A percentile compares a stretch with the other conserved stretches of the same genome.
These are phyloP conservation scores for Trichoderma gamsii DNA, from an alignment of 495 filamentous ascomycete species.

Conservation along the genomic window DNA sequence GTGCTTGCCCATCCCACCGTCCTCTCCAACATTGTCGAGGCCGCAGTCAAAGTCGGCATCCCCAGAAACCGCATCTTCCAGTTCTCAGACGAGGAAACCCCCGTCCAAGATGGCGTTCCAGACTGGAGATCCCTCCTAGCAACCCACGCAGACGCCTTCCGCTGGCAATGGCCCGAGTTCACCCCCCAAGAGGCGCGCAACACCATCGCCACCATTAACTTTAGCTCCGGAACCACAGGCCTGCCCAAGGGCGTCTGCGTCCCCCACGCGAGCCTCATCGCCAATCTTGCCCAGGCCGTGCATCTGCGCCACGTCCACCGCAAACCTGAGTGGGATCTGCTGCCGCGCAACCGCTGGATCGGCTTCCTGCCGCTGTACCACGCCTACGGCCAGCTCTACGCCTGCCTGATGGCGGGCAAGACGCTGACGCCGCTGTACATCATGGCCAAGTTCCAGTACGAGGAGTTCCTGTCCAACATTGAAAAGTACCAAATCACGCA, in stretches of 20 bases:
- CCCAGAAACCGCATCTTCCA: conserved; percentile 40
- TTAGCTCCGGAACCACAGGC: conserved; percentile 74
- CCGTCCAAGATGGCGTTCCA: conserved; percentile 36
- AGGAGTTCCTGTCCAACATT: conserved; percentile 60
- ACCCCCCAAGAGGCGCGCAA: conserved; percentile 28
- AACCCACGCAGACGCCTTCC: conserved; percentile 31
- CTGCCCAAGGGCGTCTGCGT: conserved; percentile 80
- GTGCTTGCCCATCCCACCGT: conserved; percentile 52
- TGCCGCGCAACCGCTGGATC: conserved; percentile 35
- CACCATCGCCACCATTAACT: conserved; percentile 55
- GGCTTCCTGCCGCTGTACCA: conserved; percentile 74
- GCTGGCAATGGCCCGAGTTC: conserved; percentile 40
- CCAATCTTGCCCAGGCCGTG: conserved; percentile 56
- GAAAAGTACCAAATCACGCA: conserved; percentile 63
- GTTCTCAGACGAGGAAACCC: conserved; percentile 41
- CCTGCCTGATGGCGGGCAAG: conserved; percentile 33
- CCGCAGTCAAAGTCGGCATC: conserved; percentile 61
- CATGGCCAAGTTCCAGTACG: conserved; percentile 68
- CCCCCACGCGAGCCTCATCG: conserved; percentile 63
- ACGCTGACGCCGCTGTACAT: conserved; percentile 53
- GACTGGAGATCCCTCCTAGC: conserved; percentile 25
- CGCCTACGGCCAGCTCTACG: conserved; percentile 50
- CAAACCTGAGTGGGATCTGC: not conserved
- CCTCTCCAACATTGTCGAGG: conserved; percentile 59
- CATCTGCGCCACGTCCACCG: conserved; percentile 34